phyloP scores from a whole-genome alignment of 306 rosid genomes.

The Sesbania bispinosa region DNA sequence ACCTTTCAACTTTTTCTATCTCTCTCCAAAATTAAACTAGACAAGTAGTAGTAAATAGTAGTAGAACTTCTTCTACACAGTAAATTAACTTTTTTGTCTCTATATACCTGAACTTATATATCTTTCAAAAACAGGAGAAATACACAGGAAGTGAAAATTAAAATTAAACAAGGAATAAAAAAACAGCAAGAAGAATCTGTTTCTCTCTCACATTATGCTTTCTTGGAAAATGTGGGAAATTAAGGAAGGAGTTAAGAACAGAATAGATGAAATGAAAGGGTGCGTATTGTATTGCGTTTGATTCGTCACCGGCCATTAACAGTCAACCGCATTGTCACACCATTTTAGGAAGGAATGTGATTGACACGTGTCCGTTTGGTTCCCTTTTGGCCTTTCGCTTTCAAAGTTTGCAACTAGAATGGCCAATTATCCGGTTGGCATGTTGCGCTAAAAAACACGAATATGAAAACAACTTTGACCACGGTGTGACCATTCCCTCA shows the following conservation, averaged over 20 bases:
- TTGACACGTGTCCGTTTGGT: constrained; percentile 54
- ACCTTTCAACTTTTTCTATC: constrained; percentile 16
- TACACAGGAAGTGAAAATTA: neutral
- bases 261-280: constrained; percentile 20
- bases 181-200: constrained; percentile 25
- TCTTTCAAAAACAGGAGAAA: neutral
- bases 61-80: no score
- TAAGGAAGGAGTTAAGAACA: no score
- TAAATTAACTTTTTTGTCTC: no score
- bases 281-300: neutral
- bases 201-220: neutral
- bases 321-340: constrained; percentile 48
- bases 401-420: constrained; percentile 44
- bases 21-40: no score
- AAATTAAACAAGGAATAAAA: constrained; percentile 9
- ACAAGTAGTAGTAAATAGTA: no score
- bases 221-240: constrained; percentile 41
- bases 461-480: constrained; percentile 52
- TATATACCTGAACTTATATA: neutral
- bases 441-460: constrained; percentile 48
- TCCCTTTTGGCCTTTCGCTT: constrained; percentile 16
- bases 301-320: constrained; percentile 45
- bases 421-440: constrained; percentile 72
- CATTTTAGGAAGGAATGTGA: constrained; percentile 73
- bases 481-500: no score